Base-by-base conservation (phyloP, 768 basidiomycete species). In the Suillus spraguei region DNA sequence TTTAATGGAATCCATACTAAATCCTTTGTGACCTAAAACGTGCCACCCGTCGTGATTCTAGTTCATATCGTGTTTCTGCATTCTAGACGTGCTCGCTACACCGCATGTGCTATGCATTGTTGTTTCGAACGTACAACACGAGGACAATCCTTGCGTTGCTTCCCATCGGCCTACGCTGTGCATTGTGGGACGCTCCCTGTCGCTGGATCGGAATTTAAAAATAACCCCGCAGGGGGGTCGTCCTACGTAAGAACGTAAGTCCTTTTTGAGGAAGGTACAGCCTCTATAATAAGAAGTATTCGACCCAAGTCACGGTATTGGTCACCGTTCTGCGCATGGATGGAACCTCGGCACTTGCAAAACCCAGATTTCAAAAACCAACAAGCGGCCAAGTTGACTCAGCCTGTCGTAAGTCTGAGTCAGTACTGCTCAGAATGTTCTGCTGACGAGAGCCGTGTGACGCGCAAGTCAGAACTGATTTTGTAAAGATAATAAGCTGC, bases 81-180 rank as follows among this genome's bases (percentile, higher is more conserved):
- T 53, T 53, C 52, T 33, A n/a, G 52, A 53, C 17, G 32, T 53
- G 10, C 52, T 53, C 52, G 32, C 20, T 32, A 3, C 33, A 33
- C 52, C 10, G 32, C 52, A 33, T 53, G 52, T 33, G 32, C 20
- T 33, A 1, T 20, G 56, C 39, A 41, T 58, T 41, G 24, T 32
- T 28, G 5, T 28, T 41, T 58, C 38, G 56, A 28, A 58, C 56
- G 56, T 24, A 28, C 24, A 39, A 58, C 56, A 58, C 56, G 56
- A 58, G 55, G 10, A 39, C 17, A 13, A 41, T 41, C 17, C 11
- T 28, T 39, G 1, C 22, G 8, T 24, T 3, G 36, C 9, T 16
- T 58, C 1, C 39, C 24, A 28, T 11, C 36, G 16, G 22, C 10
- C 38, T 24, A 39, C 56, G 24, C 56, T 41, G 38, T 41, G 55